Conservation (phyloP, 768 basidiomycete species). For the Tylopilus cervinicoccineus region DNA sequence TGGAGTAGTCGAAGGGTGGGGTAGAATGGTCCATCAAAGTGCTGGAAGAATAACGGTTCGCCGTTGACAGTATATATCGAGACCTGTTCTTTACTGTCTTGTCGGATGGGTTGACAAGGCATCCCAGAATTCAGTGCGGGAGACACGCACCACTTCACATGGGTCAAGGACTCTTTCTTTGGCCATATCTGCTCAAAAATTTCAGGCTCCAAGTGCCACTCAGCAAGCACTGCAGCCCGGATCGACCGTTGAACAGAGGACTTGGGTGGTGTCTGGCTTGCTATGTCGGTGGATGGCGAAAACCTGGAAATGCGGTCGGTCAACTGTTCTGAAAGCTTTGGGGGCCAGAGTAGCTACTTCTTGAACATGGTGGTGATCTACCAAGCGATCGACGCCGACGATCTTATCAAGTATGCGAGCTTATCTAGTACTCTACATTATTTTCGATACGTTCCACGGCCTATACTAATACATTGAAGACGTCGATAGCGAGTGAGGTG, state of each 20-base stretch:
- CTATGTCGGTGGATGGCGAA: constrained; percentile 71
- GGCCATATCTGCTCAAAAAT: constrained; percentile 93
- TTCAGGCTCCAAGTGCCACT: constrained; percentile 79
- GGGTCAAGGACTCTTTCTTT: constrained; percentile 93
- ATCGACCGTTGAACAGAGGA: constrained; percentile 90
- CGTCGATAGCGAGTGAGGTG: constrained; percentile 31
- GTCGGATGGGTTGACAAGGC: constrained; percentile 17
- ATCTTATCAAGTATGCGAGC: constrained; percentile 13
- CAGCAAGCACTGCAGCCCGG: constrained; percentile 71
- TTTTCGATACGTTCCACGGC: constrained; percentile 25
- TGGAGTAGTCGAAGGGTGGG: constrained; percentile 89
- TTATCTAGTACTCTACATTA: constrained; percentile 26
- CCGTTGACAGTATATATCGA: constrained; percentile 88
- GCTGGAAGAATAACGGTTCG: constrained; percentile 92
- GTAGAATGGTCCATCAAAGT: constrained; percentile 89
- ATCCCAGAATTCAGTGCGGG: constrained; percentile 6
- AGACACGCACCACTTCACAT: constrained; percentile 76
- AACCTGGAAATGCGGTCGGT: constrained; percentile 45
- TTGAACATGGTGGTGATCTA: constrained; percentile 60
- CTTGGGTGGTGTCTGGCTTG: constrained; percentile 88
- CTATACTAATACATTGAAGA: constrained; percentile 35
- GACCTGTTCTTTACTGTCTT: constrained; percentile 86
- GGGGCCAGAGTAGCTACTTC: constrained; percentile 43
- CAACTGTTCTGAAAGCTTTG: background rate
- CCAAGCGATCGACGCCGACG: background rate